Evolutionary conservation across 805 yeast species (phyloP).

Genomic region (Cephaloascus fragrans): DNA sequence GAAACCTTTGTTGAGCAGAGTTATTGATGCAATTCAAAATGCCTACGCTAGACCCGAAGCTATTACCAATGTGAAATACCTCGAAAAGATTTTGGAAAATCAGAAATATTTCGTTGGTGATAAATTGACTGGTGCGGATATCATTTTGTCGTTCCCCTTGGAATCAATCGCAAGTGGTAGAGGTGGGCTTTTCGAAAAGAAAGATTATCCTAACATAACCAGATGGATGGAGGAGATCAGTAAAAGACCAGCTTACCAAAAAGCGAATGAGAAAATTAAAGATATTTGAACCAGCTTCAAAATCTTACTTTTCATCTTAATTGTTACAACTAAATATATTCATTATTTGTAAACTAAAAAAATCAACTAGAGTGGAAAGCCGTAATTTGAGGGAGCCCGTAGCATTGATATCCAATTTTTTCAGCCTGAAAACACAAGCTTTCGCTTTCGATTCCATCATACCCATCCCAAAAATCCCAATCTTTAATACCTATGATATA

Average conservation of each 20-base stretch:
- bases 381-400: constrained; percentile 38
- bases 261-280: neutral
- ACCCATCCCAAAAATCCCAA: constrained; percentile 38
- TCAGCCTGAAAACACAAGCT: constrained; percentile 40
- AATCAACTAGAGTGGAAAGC: constrained; percentile 20
- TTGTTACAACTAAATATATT: too few relatives aligned
- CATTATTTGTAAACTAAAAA: too few relatives aligned
- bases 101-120: constrained; percentile 37
- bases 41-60: constrained; percentile 41
- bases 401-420: constrained; percentile 33
- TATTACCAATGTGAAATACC: constrained; percentile 21
- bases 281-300: too few relatives aligned
- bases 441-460: constrained; percentile 46
- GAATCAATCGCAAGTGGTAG: constrained; percentile 4
- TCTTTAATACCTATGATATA: constrained; percentile 33
- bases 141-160: constrained; percentile 41
- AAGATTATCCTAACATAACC: neutral
- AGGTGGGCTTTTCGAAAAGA: neutral
- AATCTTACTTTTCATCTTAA: too few relatives aligned
- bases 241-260: neutral
- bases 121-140: constrained; percentile 45
- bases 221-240: neutral
- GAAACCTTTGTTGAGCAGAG: constrained; percentile 29
- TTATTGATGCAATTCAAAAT: constrained; percentile 36
- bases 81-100: constrained; percentile 28